phyloP scores from a whole-genome alignment of 2,329 filamentous ascomycete genomes.

The Ceratocystis harringtonii region DNA sequence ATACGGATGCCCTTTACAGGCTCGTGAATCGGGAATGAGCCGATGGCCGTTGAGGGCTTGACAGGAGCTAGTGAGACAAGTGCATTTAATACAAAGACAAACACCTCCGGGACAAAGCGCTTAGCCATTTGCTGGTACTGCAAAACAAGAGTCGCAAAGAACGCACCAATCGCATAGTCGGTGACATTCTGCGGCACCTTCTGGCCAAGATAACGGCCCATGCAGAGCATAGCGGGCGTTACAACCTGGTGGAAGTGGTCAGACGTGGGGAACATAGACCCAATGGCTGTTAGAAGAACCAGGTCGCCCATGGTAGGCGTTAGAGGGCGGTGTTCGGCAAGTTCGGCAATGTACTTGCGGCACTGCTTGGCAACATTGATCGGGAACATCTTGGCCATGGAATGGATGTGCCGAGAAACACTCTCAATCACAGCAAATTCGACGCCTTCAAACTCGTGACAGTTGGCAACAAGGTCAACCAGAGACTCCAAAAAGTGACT shows the following conservation, averaged over 20 bases:
- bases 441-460: constrained; percentile 27
- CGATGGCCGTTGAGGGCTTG: constrained; percentile 32
- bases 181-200: constrained; percentile 49
- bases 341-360: constrained; percentile 52
- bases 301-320: constrained; percentile 49
- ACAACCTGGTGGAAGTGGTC: constrained; percentile 95
- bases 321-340: constrained; percentile 34
- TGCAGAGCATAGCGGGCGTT: constrained; percentile 76
- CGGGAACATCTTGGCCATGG: constrained; percentile 73
- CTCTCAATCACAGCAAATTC: constrained; percentile 60
- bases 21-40: constrained; percentile 47
- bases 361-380: constrained; percentile 64
- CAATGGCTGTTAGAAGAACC: constrained; percentile 66
- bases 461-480: constrained; percentile 44
- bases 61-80: constrained; percentile 50
- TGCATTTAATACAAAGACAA: constrained; percentile 67
- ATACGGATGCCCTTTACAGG: constrained; percentile 38
- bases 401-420: constrained; percentile 80
- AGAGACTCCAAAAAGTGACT: constrained; percentile 49
- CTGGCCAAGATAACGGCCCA: constrained; percentile 69
- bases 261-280: constrained; percentile 79
- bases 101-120: constrained; percentile 75
- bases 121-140: constrained; percentile 75
- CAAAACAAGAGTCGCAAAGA: constrained; percentile 60
- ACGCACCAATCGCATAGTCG: constrained; percentile 60